These are phyloP conservation scores for Entomortierella parvispora DNA, from an alignment of 192 early-diverging fungal species.

Conservation along the genomic window DNA sequence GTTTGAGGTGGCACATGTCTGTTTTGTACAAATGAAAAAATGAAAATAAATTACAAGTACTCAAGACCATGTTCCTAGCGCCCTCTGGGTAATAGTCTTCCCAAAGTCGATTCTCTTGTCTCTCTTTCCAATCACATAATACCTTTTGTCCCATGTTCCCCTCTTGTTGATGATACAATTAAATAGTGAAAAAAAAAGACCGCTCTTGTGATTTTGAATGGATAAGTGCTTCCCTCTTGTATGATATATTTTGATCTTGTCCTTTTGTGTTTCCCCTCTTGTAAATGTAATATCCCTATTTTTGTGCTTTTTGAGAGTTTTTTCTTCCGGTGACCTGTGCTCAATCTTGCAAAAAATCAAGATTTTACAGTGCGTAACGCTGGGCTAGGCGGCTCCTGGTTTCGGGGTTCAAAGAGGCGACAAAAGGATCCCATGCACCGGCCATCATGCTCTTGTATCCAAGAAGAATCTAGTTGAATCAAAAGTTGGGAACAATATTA, in stretches of 20 bases:
- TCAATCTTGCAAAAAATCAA: too few species aligned
- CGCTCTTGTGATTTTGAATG: neutral
- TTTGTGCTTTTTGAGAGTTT: slow-evolving; percentile 4
- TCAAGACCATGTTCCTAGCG: slow-evolving; percentile 3
- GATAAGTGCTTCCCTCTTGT: neutral
- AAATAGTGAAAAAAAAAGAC: neutral
- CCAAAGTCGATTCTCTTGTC: too few species aligned
- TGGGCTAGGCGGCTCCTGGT: slow-evolving; percentile 56
- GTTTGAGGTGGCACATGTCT: too few species aligned
- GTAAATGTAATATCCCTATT: too few species aligned
- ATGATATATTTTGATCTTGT: slow-evolving; percentile 7
- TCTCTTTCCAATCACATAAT: neutral
- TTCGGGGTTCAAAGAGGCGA: slow-evolving; percentile 55
- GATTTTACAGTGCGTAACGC: slow-evolving; percentile 61
- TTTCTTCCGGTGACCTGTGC: slow-evolving; percentile 16
- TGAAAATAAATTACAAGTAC: slow-evolving; percentile 7
- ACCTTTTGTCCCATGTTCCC: slow-evolving; percentile 14
- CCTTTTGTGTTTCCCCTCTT: slow-evolving; percentile 1
- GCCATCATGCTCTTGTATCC: slow-evolving; percentile 76
- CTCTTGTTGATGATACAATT: slow-evolving; percentile 4
- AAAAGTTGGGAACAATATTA: too few species aligned
- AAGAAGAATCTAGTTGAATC: slow-evolving; percentile 60
- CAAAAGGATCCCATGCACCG: slow-evolving; percentile 64
- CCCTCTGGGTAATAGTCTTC: too few species aligned
- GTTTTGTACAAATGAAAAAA: slow-evolving; percentile 6